Conservation (phyloP, 2,329 filamentous ascomycete genomes). For the Curvularia lunata region DNA sequence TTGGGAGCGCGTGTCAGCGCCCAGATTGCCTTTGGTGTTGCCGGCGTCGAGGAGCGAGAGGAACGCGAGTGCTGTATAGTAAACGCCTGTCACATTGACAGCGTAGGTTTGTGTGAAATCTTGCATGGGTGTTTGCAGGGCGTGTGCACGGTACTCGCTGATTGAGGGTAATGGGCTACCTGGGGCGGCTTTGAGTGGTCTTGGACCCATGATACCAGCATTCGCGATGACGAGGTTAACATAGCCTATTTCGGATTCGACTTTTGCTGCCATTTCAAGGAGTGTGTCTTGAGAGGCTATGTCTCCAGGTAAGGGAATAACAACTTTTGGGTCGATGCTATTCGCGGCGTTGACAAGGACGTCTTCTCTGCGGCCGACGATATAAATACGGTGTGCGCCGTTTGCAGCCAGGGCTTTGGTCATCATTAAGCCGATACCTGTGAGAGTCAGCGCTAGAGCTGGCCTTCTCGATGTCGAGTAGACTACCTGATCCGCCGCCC, state of each 20-base stretch:
- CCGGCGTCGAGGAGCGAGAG: conserved; percentile 52
- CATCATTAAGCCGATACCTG: conserved; percentile 32
- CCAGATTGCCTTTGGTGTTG: conserved; percentile 34
- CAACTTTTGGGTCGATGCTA: conserved; percentile 19
- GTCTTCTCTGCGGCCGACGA: conserved; percentile 27
- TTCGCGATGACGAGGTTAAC: conserved; percentile 36
- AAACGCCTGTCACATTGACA: conserved; percentile 51
- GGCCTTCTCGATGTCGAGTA: background rate
- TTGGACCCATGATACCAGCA: conserved; percentile 31
- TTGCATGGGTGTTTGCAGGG: conserved; percentile 27
- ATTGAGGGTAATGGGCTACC: conserved; percentile 17
- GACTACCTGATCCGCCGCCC: conserved; percentile 29
- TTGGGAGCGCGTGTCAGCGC: conserved; percentile 23
- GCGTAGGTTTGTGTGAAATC: conserved; percentile 48
- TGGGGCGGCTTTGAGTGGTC: conserved; percentile 23
- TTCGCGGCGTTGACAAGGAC: conserved; percentile 20
- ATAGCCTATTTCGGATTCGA: conserved; percentile 22
- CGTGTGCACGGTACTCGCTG: conserved; percentile 26
- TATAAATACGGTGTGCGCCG: conserved; percentile 29
- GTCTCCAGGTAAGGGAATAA: conserved; percentile 29
- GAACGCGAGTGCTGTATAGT: conserved; percentile 52
- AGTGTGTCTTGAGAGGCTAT: conserved; percentile 25
- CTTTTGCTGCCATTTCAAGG: conserved; percentile 16
- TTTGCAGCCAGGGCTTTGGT: conserved; percentile 28
- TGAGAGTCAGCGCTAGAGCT: background rate